Percentiles rank a stretch among this genome's conserved stretches.
These are phyloP conservation scores for Neonectria neomacrospora DNA, from an alignment of 2,329 filamentous ascomycete species.

Conservation along the genomic window DNA sequence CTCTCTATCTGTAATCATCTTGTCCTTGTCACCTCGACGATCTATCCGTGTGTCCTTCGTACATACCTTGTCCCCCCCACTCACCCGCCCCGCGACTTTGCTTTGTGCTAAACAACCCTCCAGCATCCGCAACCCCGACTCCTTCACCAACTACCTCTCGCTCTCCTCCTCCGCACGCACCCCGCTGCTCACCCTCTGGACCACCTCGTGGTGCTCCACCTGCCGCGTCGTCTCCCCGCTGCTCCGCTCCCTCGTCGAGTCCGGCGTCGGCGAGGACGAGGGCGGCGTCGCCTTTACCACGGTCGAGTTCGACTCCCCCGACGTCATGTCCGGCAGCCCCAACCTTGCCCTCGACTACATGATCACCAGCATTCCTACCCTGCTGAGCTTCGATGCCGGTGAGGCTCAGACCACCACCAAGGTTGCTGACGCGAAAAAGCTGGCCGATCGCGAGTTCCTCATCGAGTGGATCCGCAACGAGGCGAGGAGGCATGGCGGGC, in stretches of 20 bases:
- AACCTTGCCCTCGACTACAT: constrained; percentile 64
- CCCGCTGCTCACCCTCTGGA: constrained; percentile 71
- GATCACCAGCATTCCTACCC: constrained; percentile 67
- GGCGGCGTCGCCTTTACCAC: constrained; percentile 66
- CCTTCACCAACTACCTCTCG: constrained; percentile 66
- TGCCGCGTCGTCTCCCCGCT: constrained; percentile 64
- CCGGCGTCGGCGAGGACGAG: constrained; percentile 64
- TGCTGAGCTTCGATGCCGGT: constrained; percentile 67
- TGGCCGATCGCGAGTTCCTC: constrained; percentile 62
- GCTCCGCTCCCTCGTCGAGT: constrained; percentile 59
- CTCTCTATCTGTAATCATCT: constrained; percentile 33
- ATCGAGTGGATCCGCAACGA: constrained; percentile 65
- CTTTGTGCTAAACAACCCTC: constrained; percentile 15
- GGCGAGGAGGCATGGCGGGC: constrained; percentile 58
- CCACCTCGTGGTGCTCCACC: constrained; percentile 66
- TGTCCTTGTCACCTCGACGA: constrained; percentile 25
- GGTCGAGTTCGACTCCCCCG: constrained; percentile 68
- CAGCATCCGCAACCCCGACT: constrained; percentile 65
- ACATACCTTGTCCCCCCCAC: constrained; percentile 4
- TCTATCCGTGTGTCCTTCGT: neutral
- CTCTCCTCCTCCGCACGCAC: constrained; percentile 63
- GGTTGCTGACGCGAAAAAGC: constrained; percentile 59
- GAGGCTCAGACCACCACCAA: constrained; percentile 62
- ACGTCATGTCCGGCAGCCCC: constrained; percentile 59
- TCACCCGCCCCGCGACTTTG: constrained; percentile 9